A percentile compares a stretch with the other conserved stretches of the same genome.
These are phyloP conservation scores for Raphanus hybrid DNA, from an alignment of 441 rosid genomes.

Conservation along the genomic window DNA sequence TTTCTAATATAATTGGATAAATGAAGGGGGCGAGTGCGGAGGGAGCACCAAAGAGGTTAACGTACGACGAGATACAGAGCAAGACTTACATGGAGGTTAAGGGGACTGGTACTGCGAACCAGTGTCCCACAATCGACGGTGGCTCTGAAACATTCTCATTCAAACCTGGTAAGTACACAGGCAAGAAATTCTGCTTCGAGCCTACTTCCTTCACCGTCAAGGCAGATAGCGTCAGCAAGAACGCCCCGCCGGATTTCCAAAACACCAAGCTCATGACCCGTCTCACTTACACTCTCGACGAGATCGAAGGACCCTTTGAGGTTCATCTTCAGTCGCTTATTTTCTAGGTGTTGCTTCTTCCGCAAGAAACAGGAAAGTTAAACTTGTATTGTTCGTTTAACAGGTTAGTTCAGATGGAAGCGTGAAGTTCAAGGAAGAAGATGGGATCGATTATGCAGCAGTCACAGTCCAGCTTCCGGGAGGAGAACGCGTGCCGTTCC, in stretches of 20 bases:
- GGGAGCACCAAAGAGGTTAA: conserved; percentile 86
- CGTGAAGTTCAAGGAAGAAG: conserved; percentile 59
- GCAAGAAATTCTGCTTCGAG: conserved; percentile 83
- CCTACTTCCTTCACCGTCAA: conserved; percentile 97
- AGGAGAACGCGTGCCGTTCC: conserved; percentile 93
- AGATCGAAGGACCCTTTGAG: conserved; percentile 95
- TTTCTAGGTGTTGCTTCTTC: not conserved
- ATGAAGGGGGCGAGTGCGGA: conserved; percentile 87
- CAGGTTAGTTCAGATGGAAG: conserved; percentile 50
- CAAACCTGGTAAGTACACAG: conserved; percentile 85
- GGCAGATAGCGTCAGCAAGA: conserved; percentile 80
- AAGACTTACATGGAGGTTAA: conserved; percentile 91
- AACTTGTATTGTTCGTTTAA: not conserved
- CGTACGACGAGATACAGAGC: conserved; percentile 91
- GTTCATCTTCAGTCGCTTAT: not conserved
- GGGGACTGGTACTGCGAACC: conserved; percentile 92
- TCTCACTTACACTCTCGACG: conserved; percentile 93
- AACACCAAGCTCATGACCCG: conserved; percentile 96
- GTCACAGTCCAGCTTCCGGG: conserved; percentile 95
- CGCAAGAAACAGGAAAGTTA: conserved; percentile 1
- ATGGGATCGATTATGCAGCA: conserved; percentile 90
- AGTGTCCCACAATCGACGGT: conserved; percentile 83
- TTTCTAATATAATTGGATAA: not conserved
- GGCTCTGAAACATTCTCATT: conserved; percentile 72
- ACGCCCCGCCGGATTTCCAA: conserved; percentile 86